A percentile compares a stretch with the other conserved stretches of the same genome.
These are phyloP conservation scores for Zymoseptoria pseudotritici DNA, from an alignment of 2,329 filamentous ascomycete genomes.

Conservation along the genomic window DNA sequence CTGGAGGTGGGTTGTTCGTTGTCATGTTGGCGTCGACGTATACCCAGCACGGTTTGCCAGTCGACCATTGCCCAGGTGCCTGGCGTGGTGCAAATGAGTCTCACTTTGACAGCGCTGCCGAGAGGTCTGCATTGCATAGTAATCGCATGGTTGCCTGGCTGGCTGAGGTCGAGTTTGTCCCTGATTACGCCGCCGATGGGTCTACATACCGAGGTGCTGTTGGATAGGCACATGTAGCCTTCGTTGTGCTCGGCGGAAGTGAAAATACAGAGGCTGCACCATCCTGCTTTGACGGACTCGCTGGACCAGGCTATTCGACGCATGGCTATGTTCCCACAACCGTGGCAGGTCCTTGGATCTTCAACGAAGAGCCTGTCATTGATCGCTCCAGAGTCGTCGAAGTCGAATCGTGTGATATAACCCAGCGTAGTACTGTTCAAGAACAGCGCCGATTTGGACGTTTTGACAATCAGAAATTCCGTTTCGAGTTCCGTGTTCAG, in stretches of 20 bases:
- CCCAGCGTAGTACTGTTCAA: constrained; percentile 16
- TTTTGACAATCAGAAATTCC: constrained; percentile 19
- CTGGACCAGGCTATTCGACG: no score
- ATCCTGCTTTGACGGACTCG: no score
- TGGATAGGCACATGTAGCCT: no score
- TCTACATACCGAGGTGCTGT: no score
- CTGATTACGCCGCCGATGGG: constrained; percentile 14
- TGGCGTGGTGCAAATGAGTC: constrained; percentile 6
- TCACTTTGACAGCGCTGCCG: constrained; percentile 6
- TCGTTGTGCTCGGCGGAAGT: no score
- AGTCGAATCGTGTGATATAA: constrained; percentile 12
- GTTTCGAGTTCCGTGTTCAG: constrained; percentile 16
- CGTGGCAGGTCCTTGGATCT: background rate
- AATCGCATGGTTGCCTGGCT: no score
- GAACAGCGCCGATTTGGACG: constrained; percentile 11
- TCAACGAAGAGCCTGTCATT: constrained; percentile 13
- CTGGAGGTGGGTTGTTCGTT: background rate
- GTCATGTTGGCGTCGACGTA: constrained; percentile 16
- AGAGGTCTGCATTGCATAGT: constrained; percentile 8
- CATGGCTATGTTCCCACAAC: no score
- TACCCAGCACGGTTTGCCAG: constrained; percentile 21
- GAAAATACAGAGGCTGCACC: no score
- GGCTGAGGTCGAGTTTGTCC: constrained; percentile 33
- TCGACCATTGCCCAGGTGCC: constrained; percentile 18
- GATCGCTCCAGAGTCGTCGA: constrained; percentile 1